A percentile compares a stretch with the other conserved stretches of the same genome.
Conservation (phyloP, 1,139 yeast species). For the Williopsis jadinii region DNA sequence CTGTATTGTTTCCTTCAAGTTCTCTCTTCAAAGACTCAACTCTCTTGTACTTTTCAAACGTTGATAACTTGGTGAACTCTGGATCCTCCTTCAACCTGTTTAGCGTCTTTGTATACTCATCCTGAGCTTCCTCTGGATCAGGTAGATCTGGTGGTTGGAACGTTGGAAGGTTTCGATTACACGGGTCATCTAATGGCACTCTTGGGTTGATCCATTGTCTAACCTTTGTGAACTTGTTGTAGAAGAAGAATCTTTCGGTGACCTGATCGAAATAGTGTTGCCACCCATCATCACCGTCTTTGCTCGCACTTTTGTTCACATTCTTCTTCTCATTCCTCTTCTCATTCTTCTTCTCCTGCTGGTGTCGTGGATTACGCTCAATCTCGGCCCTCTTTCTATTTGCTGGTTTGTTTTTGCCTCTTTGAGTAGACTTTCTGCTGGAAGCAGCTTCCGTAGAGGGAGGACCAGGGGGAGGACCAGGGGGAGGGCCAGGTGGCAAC, state of each 20-base stretch:
- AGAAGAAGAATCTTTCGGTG: conserved; percentile 7
- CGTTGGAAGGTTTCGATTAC: conserved; percentile 6
- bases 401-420: neutral
- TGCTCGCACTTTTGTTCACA: neutral
- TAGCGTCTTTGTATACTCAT: conserved; percentile 3
- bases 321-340: too few relatives aligned
- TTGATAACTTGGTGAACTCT: conserved; percentile 5
- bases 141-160: conserved; percentile 10
- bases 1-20: neutral
- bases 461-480: neutral
- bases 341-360: neutral
- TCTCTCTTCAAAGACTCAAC: conserved; percentile 4
- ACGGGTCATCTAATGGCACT: conserved; percentile 7
- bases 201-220: conserved; percentile 13
- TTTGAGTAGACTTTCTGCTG: neutral
- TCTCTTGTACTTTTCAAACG: conserved; percentile 6
- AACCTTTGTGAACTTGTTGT: conserved; percentile 3
- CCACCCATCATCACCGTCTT: conserved; percentile 9
- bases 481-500: conserved; percentile 1
- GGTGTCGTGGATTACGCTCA: neutral
- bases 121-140: conserved; percentile 2
- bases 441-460: neutral
- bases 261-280: conserved; percentile 7
- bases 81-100: conserved; percentile 2
- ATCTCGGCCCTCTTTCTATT: too few relatives aligned